Conservation (phyloP, 1,284 basidiomycete species). For the Ustilago hordei region DNA sequence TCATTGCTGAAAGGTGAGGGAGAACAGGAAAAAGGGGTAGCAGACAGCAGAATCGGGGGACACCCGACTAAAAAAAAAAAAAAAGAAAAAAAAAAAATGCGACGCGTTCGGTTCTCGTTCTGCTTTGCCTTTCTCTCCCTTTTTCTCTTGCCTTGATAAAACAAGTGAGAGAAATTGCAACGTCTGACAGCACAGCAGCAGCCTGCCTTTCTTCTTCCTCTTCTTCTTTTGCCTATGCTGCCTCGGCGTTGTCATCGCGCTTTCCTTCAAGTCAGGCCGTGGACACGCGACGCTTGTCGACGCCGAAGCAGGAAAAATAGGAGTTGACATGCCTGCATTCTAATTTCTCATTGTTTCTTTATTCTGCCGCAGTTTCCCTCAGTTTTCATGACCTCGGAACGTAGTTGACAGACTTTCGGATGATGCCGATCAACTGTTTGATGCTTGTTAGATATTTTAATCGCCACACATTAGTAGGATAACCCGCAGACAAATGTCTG, state of each 20-base stretch:
- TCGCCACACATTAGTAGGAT: no score
- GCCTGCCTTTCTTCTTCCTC: not conserved
- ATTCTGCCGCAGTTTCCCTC: not conserved
- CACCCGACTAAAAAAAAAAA: not conserved
- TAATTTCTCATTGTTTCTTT: not conserved
- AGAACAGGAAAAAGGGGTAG: constrained; percentile 2
- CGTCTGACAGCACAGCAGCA: constrained; percentile 2
- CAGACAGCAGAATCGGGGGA: constrained; percentile 3
- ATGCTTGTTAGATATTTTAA: no score
- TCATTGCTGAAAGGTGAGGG: not conserved
- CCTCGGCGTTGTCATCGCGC: constrained; percentile 15
- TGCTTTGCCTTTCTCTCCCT: not conserved
- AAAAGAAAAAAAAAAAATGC: not conserved
- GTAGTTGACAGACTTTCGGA: not conserved
- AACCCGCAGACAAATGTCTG: not conserved
- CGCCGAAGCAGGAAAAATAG: not conserved
- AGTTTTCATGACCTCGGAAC: not conserved
- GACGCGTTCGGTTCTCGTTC: constrained; percentile 1
- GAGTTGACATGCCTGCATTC: not conserved
- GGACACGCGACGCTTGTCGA: constrained; percentile 2
- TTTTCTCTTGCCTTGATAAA: not conserved
- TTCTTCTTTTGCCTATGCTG: not conserved
- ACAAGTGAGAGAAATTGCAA: not conserved
- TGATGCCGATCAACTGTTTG: not conserved
- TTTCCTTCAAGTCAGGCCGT: not conserved